Percentiles rank a stretch among this genome's conserved stretches.
Evolutionary conservation across 495 filamentous ascomycete genomes (phyloP).

Genomic region (Trichoderma reesei): DNA sequence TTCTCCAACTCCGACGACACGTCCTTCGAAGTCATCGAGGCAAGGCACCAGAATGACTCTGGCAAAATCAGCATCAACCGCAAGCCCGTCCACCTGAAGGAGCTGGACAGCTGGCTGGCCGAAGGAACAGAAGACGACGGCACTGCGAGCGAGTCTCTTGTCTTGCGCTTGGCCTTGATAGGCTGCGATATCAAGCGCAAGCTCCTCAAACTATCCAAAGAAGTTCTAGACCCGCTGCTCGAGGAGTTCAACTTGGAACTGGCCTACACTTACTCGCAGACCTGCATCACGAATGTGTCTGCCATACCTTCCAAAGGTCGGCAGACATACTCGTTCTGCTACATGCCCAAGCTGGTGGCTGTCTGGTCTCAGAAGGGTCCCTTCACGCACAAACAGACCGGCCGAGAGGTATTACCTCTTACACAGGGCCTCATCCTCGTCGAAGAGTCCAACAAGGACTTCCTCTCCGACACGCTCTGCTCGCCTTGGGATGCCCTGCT

Average conservation of each 20-base stretch:
- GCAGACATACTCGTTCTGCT: slow-evolving; percentile 6
- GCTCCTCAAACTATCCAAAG: background rate
- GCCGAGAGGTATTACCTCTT: background rate
- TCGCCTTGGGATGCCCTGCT: slow-evolving; percentile 14
- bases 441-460: background rate
- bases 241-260: background rate
- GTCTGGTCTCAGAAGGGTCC: background rate
- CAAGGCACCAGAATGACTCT: background rate
- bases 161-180: background rate
- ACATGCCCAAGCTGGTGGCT: slow-evolving; percentile 4
- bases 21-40: background rate
- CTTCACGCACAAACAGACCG: background rate
- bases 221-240: background rate
- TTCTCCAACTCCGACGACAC: background rate
- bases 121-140: background rate
- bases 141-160: background rate
- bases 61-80: background rate
- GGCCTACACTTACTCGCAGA: slow-evolving; percentile 1
- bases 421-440: slow-evolving; percentile 1
- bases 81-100: background rate
- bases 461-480: background rate
- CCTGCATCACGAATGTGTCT: slow-evolving; percentile 1
- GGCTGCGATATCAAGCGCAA: background rate
- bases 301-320: background rate
- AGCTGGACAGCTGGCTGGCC: background rate